Evolutionary conservation across 345 rosid genomes (phyloP).

Genomic region (Anacardium occidentale): DNA sequence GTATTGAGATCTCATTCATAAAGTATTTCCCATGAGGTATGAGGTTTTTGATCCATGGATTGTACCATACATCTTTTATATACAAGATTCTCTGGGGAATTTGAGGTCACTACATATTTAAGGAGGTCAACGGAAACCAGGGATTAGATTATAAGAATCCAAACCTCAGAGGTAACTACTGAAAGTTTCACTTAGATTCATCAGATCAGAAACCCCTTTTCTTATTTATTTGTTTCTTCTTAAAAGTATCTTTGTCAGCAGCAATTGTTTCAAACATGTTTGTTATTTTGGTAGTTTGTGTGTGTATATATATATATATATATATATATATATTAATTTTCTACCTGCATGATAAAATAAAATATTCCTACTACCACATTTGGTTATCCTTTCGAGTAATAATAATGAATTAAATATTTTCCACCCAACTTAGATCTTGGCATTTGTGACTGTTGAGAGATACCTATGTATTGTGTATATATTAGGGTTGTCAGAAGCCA

Average conservation of each 20-base stretch:
- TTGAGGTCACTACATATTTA: no score
- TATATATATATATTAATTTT: conserved; percentile 10
- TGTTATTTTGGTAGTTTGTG: neutral
- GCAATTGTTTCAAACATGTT: neutral
- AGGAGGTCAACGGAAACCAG: no score
- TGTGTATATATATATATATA: conserved; percentile 14
- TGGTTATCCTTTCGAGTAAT: conserved; percentile 4
- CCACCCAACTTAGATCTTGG: conserved; percentile 11
- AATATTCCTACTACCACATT: conserved; percentile 3
- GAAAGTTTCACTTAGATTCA: no score
- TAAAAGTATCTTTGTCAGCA: conserved; percentile 14
- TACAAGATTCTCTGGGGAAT: no score
- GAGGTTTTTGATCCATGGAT: no score
- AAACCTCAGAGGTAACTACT: no score
- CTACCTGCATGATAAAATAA: conserved; percentile 10
- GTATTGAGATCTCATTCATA: no score
- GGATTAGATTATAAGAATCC: no score
- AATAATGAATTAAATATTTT: neutral
- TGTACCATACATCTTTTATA: no score
- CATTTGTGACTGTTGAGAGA: neutral
- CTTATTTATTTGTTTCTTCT: neutral
- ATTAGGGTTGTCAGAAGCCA: neutral
- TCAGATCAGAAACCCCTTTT: no score
- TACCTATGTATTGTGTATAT: neutral
- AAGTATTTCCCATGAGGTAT: no score